Base-by-base conservation (phyloP, 306 rosid genomes). In the Hippophae tibetana region DNA sequence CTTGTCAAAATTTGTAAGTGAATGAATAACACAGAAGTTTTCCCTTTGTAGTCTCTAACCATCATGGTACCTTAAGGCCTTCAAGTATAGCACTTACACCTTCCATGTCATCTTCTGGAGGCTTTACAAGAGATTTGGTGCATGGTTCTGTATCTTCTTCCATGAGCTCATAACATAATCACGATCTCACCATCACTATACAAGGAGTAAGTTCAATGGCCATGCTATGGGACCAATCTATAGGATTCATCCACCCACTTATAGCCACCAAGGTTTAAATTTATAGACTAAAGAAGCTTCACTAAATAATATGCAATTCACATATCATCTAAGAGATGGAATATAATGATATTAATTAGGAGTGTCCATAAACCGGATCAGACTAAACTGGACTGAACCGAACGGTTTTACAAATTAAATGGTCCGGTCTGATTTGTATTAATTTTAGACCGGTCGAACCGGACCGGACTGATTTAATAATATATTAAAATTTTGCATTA, bases 41-140 rank as follows among this genome's bases (percentile, higher is more conserved):
- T 61, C 58, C 57, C 58, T 60, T 53, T 76, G 71, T 59, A 83
- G 92, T 67, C 44, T 26, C 57, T 61, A 72, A 47, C 55, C 74
- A 63, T 45, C 78, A 11, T 9, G 70, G 70, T 76, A 68, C 64
- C 8, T 38, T 49, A 62, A 61, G 69, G 42, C 62, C 72, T 62
- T 57, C 80, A 56, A 81, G 86, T 58, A 77, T 81, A 62, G 79
- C 83, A 41, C 68, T 71, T 54, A 76, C 88, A 27, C 94, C 93
- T 71, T 80, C 81, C 40, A 65, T 62, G 64, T 65, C 85, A 67
- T 57, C 65, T 52, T 68, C 38, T 14, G 66, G 72, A 70, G 57
- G 62, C 62, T 72, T 83, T 55, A 57, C 66, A 60, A 79, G 68
- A 68, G 76, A 65, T 63, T 55, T 78, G 95, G 72, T 11, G 27